phyloP scores from a whole-genome alignment of 1,284 basidiomycete species.

The Xerocomus tenax region DNA sequence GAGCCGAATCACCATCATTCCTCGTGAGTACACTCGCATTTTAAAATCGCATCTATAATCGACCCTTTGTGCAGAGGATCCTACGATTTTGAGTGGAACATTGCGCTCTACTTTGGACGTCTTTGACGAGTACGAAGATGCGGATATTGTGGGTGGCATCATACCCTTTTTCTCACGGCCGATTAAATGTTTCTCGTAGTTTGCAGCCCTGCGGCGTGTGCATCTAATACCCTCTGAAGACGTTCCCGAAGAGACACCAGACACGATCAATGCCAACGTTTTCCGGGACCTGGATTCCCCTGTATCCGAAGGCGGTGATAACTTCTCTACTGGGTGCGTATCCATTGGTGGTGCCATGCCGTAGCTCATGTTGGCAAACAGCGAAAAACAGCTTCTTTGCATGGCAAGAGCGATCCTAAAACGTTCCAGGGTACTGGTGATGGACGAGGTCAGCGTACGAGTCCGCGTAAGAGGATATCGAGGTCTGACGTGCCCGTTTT shows the following conservation, averaged over 20 bases:
- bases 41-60: not conserved
- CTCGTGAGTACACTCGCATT: constrained; percentile 46
- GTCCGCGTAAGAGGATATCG: not conserved
- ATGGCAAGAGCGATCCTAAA: constrained; percentile 60
- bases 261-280: constrained; percentile 67
- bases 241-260: constrained; percentile 34
- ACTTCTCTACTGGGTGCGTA: constrained; percentile 78
- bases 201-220: constrained; percentile 79
- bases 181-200: constrained; percentile 33
- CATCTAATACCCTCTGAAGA: constrained; percentile 69
- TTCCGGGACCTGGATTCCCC: constrained; percentile 80
- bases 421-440: constrained; percentile 49
- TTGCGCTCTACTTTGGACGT: constrained; percentile 86
- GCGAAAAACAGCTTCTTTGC: constrained; percentile 56
- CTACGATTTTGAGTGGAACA: constrained; percentile 81
- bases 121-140: constrained; percentile 81
- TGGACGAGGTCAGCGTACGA: constrained; percentile 42
- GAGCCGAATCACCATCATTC: constrained; percentile 83
- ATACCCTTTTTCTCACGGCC: not conserved
- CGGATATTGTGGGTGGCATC: constrained; percentile 62
- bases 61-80: constrained; percentile 55
- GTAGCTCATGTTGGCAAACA: constrained; percentile 13
- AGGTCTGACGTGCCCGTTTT: not conserved
- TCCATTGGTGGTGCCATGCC: not conserved
- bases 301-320: constrained; percentile 87